Base-by-base conservation (phyloP, 495 filamentous ascomycete genomes). In the Antarctomyces pellizariae region DNA sequence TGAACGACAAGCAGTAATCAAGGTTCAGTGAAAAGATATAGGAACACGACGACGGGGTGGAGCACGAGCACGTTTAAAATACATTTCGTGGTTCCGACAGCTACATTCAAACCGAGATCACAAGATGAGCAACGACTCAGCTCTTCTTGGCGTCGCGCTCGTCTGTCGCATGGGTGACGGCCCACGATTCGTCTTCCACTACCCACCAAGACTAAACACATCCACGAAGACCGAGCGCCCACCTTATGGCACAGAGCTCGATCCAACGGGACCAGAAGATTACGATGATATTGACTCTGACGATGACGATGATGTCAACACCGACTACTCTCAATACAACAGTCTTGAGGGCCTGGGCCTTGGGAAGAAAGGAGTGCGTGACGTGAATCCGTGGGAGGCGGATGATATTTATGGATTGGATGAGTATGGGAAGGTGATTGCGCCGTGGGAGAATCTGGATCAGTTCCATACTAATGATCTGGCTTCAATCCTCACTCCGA, bases 101-200 rank as follows among this genome's bases (percentile, higher is more conserved):
- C n/a, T n/a, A n/a, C n/a, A n/a, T n/a, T n/a, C n/a, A n/a, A n/a
- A n/a, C n/a, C n/a, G n/a, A n/a, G n/a, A n/a, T n/a, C n/a, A n/a
- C n/a, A n/a, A n/a, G n/a, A n/a, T n/a, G n/a, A n/a, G n/a, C n/a
- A n/a, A n/a, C n/a, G 19, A 28, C 16, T 20, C 41, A 1, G 30
- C 35, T 7, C 28, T 64, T 35, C 65, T 74, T 36, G 72, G 80
- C 20, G 63, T 90, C 33, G 77, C 77, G 3, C 60, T 90, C 21
- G 65, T 92, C 18, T 71, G 91, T 36, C 66, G 76, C 32, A 75
- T 78, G 4, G 67, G 71, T 28, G 72, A 75, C 35, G 80, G 80
- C 4, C 76, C 82, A 14, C 61, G 64, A 24, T 75, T 90, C 43
- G 71, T 89, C 40, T 93, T 90, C 55, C 82, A 93, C 53, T 90